These are phyloP conservation scores for Plicaturopsis crispa DNA, from an alignment of 768 basidiomycete species.

Conservation along the genomic window DNA sequence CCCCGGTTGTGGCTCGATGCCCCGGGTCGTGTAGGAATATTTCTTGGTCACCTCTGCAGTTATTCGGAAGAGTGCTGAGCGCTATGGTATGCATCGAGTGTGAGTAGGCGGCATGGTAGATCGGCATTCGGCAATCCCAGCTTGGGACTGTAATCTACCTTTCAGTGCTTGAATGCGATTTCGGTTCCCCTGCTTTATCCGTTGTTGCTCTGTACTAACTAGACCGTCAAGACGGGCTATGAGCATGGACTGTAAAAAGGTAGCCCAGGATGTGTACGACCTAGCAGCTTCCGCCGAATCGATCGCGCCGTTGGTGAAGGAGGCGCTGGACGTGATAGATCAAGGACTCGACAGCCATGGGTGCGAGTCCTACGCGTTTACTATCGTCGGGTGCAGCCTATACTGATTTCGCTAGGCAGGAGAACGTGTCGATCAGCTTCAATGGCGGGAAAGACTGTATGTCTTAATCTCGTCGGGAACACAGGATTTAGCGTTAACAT, in stretches of 20 bases:
- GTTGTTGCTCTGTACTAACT: no score
- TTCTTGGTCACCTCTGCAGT: no score
- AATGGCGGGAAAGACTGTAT: constrained; percentile 98
- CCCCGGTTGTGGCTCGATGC: no score
- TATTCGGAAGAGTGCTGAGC: no score
- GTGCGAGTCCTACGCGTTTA: constrained; percentile 39
- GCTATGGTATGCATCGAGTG: no score
- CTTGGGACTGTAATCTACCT: no score
- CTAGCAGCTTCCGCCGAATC: constrained; percentile 49
- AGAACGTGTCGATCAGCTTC: constrained; percentile 82
- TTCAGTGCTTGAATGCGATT: no score
- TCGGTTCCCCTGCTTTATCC: no score
- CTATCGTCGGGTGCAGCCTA: background rate
- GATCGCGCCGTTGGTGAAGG: constrained; percentile 55
- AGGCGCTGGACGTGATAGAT: constrained; percentile 81
- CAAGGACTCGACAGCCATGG: constrained; percentile 68
- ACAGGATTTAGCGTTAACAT: constrained; percentile 1
- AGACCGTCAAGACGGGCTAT: no score
- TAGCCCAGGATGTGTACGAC: constrained; percentile 53
- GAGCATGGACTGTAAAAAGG: constrained; percentile 40
- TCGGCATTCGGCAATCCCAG: no score
- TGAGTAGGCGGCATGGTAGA: no score
- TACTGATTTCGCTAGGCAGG: constrained; percentile 39
- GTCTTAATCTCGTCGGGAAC: constrained; percentile 16
- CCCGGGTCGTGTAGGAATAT: no score